phyloP scores from a whole-genome alignment of 2,329 filamentous ascomycete species.

The Cytospora leucostoma region DNA sequence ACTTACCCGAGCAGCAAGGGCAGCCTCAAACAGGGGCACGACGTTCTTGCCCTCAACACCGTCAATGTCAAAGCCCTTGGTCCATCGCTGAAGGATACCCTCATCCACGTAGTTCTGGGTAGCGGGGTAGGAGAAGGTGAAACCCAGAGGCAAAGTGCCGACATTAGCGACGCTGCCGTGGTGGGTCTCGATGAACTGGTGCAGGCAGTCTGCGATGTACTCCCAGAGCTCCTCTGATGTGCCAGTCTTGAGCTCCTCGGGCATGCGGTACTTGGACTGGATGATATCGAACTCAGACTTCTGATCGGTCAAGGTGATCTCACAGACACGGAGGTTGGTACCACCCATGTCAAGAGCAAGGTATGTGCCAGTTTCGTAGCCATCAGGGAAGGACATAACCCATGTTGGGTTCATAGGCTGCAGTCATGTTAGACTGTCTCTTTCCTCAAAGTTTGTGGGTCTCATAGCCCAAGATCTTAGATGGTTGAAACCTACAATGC shows the following conservation, averaged over 20 bases:
- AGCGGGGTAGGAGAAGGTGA: conserved; percentile 95
- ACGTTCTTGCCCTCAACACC: conserved; percentile 91
- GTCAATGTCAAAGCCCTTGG: conserved; percentile 93
- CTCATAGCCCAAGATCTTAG: background rate
- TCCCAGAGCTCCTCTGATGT: conserved; percentile 87
- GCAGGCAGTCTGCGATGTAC: conserved; percentile 88
- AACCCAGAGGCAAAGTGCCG: conserved; percentile 75
- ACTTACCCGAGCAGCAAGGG: conserved; percentile 67
- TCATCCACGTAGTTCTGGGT: conserved; percentile 93
- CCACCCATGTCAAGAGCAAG: conserved; percentile 94
- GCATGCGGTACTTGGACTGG: conserved; percentile 95
- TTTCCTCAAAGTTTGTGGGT: background rate
- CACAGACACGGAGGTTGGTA: conserved; percentile 92
- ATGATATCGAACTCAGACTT: conserved; percentile 92
- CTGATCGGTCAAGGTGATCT: conserved; percentile 83
- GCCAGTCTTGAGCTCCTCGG: conserved; percentile 86
- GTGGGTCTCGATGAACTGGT: conserved; percentile 87
- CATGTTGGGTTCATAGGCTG: conserved; percentile 98
- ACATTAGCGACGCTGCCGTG: conserved; percentile 67
- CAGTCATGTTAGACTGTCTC: conserved; percentile 14
- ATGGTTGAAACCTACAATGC: conserved; percentile 69
- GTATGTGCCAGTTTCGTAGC: conserved; percentile 83
- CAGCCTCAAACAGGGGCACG: conserved; percentile 82
- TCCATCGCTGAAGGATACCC: conserved; percentile 91
- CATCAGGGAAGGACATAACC: conserved; percentile 88